These are phyloP conservation scores for Vitellaria paradoxa DNA, from an alignment of 179 eudicot genomes.

Conservation along the genomic window DNA sequence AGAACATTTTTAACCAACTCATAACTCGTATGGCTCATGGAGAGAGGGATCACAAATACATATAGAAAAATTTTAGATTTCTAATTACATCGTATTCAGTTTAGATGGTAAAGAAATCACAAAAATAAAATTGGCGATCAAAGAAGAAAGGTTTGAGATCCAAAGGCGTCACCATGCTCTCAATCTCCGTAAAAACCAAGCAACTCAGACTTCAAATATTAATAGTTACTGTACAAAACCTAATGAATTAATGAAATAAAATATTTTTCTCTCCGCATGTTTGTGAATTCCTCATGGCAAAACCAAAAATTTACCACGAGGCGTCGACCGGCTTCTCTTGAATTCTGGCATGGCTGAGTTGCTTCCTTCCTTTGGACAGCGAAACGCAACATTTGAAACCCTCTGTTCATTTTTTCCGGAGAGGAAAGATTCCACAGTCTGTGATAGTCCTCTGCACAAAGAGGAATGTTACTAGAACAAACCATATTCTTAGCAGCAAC, in stretches of 20 bases:
- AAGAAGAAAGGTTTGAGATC: too few species aligned
- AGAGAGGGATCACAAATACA: too few species aligned
- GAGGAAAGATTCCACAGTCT: slow-evolving; percentile 36
- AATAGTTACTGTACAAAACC: slow-evolving; percentile 25
- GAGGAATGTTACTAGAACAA: slow-evolving; percentile 5
- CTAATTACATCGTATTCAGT: too few species aligned
- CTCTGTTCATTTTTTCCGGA: slow-evolving; percentile 41
- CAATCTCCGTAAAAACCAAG: not conserved
- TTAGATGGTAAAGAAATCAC: not conserved
- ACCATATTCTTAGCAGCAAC: not conserved
- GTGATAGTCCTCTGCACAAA: slow-evolving; percentile 48
- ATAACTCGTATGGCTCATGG: too few species aligned
- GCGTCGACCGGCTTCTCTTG: slow-evolving; percentile 78
- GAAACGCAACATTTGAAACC: slow-evolving; percentile 29
- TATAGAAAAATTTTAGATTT: too few species aligned
- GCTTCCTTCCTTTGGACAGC: slow-evolving; percentile 45
- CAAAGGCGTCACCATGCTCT: not conserved
- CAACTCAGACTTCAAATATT: slow-evolving; percentile 7
- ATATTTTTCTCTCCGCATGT: not conserved
- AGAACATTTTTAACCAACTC: too few species aligned
- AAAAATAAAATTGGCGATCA: too few species aligned
- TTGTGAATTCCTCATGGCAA: slow-evolving; percentile 31
- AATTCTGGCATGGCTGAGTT: slow-evolving; percentile 39
- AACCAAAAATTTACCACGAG: slow-evolving; percentile 71
- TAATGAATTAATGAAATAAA: slow-evolving; percentile 12